Evolutionary conservation across 2,329 filamentous ascomycete species (phyloP).

Genomic region (Hortaea werneckii): DNA sequence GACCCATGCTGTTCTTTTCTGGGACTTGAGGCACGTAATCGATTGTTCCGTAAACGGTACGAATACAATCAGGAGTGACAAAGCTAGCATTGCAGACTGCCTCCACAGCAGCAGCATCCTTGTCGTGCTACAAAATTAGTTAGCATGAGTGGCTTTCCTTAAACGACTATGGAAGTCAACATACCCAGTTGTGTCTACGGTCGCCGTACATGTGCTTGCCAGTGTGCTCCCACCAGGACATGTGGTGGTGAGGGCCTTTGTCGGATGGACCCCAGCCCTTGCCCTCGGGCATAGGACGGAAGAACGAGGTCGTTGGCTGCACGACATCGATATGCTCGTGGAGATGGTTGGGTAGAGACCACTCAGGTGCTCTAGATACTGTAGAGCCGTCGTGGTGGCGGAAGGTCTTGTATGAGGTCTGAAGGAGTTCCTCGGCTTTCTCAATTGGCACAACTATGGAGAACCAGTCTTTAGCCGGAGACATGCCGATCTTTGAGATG

Average conservation of each 20-base stretch:
- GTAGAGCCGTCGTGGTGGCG: conserved; percentile 42
- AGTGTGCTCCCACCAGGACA: conserved; percentile 11
- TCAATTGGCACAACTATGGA: conserved; percentile 43
- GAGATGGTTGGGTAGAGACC: conserved; percentile 49
- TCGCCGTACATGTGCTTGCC: conserved; percentile 11
- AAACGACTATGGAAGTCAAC: not conserved
- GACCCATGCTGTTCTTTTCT: conserved; percentile 35
- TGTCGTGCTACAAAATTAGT: too few species aligned
- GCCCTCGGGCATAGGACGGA: conserved; percentile 26
- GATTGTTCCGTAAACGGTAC: conserved; percentile 45
- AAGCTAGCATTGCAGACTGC: conserved; percentile 40
- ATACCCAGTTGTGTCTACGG: conserved; percentile 3
- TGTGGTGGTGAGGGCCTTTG: conserved; percentile 8
- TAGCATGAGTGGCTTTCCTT: too few species aligned
- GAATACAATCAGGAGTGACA: conserved; percentile 45
- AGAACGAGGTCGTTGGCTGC: conserved; percentile 52
- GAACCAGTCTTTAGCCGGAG: conserved; percentile 49
- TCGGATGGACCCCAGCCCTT: not conserved
- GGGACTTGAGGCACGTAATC: conserved; percentile 39
- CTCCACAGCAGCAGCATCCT: not conserved
- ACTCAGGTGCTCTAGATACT: conserved; percentile 43
- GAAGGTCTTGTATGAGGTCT: conserved; percentile 44
- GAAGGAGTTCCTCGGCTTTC: conserved; percentile 43
- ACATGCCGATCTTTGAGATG: conserved; percentile 36
- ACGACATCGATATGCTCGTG: conserved; percentile 50